phyloP scores from a whole-genome alignment of 2,329 filamentous ascomycete species.

The Hymenoscyphus repandus region DNA sequence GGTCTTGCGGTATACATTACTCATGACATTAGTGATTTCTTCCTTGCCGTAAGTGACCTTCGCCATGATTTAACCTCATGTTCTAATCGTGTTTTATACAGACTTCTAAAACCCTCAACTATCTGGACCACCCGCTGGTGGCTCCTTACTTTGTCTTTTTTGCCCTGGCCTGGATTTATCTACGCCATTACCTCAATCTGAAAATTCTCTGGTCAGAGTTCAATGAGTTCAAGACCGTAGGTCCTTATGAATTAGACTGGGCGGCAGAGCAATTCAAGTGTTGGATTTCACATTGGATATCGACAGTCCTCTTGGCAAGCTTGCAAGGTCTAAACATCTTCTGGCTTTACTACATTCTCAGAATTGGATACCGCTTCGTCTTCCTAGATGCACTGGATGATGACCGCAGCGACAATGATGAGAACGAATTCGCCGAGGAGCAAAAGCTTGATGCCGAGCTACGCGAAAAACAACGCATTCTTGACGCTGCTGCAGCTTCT shows the following conservation, averaged over 20 bases:
- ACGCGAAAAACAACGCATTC: neutral
- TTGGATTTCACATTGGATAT: constrained; percentile 62
- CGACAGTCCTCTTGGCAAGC: constrained; percentile 55
- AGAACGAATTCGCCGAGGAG: constrained; percentile 28
- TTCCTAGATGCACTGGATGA: constrained; percentile 58
- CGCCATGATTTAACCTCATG: neutral
- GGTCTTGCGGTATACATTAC: constrained; percentile 90
- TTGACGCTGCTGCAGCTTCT: neutral
- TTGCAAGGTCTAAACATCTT: constrained; percentile 75
- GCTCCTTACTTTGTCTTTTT: constrained; percentile 81
- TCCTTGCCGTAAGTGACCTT: constrained; percentile 69
- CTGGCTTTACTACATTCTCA: constrained; percentile 73
- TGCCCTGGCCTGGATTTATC: constrained; percentile 79
- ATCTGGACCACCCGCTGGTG: constrained; percentile 74
- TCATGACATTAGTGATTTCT: constrained; percentile 92
- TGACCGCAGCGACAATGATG: constrained; percentile 68
- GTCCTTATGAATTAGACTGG: constrained; percentile 74
- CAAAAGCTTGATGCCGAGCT: constrained; percentile 3
- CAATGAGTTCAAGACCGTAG: constrained; percentile 69
- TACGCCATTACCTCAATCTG: constrained; percentile 81
- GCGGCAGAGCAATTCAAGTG: constrained; percentile 73
- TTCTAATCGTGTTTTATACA: constrained; percentile 33
- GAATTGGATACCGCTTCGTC: constrained; percentile 68
- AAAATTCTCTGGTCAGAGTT: constrained; percentile 70
- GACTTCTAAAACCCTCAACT: constrained; percentile 90